A percentile compares a stretch with the other conserved stretches of the same genome.
Evolutionary conservation across 306 rosid genomes (phyloP).

Genomic region (Potentilla sterilis): DNA sequence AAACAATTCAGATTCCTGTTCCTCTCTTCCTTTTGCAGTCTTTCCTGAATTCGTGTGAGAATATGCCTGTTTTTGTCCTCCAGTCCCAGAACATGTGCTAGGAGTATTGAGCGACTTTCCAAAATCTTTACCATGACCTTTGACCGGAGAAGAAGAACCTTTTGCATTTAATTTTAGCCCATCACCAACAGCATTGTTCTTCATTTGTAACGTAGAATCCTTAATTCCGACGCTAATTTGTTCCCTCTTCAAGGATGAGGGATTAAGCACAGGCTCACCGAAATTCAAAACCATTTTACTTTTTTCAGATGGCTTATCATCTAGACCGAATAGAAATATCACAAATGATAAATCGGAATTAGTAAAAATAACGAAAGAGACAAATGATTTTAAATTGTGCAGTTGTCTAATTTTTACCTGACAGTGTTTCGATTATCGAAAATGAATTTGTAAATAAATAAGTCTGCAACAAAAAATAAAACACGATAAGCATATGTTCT

Average conservation of each 20-base stretch:
- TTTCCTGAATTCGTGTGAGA: constrained; percentile 42
- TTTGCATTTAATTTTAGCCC: constrained; percentile 53
- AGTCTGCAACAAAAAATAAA: constrained; percentile 60
- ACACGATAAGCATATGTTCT: constrained; percentile 4
- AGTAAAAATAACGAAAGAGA: constrained; percentile 13
- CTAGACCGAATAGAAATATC: constrained; percentile 56
- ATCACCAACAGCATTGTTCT: constrained; percentile 48
- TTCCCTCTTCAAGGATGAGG: constrained; percentile 42
- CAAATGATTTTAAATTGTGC: constrained; percentile 27
- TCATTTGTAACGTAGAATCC: constrained; percentile 53
- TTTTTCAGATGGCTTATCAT: constrained; percentile 63
- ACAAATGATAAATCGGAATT: constrained; percentile 20
- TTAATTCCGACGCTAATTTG: constrained; percentile 41
- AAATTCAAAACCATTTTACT: constrained; percentile 45
- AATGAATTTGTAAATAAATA: constrained; percentile 84
- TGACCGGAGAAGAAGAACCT: constrained; percentile 45
- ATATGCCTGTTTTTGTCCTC: constrained; percentile 40
- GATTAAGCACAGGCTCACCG: constrained; percentile 40
- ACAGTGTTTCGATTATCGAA: constrained; percentile 83
- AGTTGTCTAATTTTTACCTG: constrained; percentile 61
- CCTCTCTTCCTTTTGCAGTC: constrained; percentile 45
- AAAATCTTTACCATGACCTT: constrained; percentile 36
- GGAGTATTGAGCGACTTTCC: constrained; percentile 37
- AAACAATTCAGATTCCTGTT: constrained; percentile 43
- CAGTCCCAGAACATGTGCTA: constrained; percentile 41